Conservation (phyloP, 257 asterid species). For the Solanum arcanum region DNA sequence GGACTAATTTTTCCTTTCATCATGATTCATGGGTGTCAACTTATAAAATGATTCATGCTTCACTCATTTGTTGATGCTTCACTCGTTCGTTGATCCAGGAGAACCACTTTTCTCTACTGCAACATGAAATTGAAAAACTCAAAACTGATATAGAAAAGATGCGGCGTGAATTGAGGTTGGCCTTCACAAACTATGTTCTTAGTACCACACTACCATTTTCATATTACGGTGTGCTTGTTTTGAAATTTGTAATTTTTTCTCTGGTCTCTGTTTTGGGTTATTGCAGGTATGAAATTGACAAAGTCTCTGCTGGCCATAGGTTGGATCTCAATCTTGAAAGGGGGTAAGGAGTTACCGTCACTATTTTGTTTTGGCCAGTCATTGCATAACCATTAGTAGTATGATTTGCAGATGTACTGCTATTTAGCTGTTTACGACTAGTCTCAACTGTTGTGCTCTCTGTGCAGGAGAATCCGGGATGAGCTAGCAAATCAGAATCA, state of each 20-base stretch:
- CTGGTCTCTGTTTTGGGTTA: not conserved
- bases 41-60: conserved; percentile 1
- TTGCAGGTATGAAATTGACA: conserved; percentile 85
- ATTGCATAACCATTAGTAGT: not conserved
- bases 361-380: not conserved
- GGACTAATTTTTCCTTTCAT: not conserved
- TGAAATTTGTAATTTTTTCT: not conserved
- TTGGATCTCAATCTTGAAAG: conserved; percentile 92
- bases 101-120: conserved; percentile 76
- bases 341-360: conserved; percentile 36
- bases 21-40: not conserved
- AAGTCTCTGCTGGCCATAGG: conserved; percentile 92
- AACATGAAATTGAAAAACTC: conserved; percentile 79
- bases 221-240: not conserved
- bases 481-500: conserved; percentile 77
- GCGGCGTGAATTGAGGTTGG: conserved; percentile 84
- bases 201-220: not conserved
- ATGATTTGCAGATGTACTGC: not conserved
- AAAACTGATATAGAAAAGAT: conserved; percentile 77
- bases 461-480: conserved; percentile 86
- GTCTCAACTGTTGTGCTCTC: not conserved
- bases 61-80: conserved; percentile 9
- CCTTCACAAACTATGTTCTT: not conserved
- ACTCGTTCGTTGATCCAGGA: conserved; percentile 44
- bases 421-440: not conserved